A percentile compares a stretch with the other conserved stretches of the same genome.
Conservation (phyloP, 1,284 basidiomycete species). For the Ceratobasidium sp. region DNA sequence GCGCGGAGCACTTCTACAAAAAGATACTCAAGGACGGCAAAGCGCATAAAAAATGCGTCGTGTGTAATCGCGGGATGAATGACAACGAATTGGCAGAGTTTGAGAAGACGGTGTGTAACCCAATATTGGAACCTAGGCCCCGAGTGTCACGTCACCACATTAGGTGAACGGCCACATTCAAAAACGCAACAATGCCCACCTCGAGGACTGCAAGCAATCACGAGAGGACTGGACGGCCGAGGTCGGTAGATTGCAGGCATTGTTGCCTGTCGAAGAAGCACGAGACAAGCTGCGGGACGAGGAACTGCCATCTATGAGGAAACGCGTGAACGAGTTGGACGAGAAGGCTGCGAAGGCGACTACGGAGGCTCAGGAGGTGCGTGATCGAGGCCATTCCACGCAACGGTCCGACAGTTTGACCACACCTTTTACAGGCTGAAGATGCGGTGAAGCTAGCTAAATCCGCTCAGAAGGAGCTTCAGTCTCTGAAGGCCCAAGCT, state of each 20-base stretch:
- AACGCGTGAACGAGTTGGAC: constrained; percentile 72
- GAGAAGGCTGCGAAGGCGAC: constrained; percentile 66
- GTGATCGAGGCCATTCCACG: constrained; percentile 44
- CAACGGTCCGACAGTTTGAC: neutral
- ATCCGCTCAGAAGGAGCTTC: constrained; percentile 68
- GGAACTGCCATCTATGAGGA: constrained; percentile 78
- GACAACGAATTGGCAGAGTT: constrained; percentile 73
- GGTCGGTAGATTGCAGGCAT: constrained; percentile 68
- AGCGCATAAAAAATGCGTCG: constrained; percentile 76
- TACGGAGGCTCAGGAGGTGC: constrained; percentile 70
- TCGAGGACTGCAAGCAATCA: constrained; percentile 64
- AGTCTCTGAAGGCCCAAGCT: constrained; percentile 75
- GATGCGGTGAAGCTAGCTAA: constrained; percentile 55
- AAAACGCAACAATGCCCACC: constrained; percentile 33
- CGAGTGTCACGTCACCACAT: constrained; percentile 65
- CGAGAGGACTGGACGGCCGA: constrained; percentile 71
- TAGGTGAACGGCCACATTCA: constrained; percentile 55
- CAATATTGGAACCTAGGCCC: constrained; percentile 55
- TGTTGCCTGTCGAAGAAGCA: constrained; percentile 69
- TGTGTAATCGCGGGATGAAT: constrained; percentile 80
- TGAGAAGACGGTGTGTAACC: constrained; percentile 72
- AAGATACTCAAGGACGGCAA: constrained; percentile 73
- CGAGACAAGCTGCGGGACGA: constrained; percentile 67
- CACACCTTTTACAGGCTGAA: constrained; percentile 50
- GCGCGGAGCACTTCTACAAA: constrained; percentile 68